A percentile compares a stretch with the other conserved stretches of the same genome.
phyloP scores from a whole-genome alignment of 1,284 basidiomycete genomes.

The Meira nashicola region DNA sequence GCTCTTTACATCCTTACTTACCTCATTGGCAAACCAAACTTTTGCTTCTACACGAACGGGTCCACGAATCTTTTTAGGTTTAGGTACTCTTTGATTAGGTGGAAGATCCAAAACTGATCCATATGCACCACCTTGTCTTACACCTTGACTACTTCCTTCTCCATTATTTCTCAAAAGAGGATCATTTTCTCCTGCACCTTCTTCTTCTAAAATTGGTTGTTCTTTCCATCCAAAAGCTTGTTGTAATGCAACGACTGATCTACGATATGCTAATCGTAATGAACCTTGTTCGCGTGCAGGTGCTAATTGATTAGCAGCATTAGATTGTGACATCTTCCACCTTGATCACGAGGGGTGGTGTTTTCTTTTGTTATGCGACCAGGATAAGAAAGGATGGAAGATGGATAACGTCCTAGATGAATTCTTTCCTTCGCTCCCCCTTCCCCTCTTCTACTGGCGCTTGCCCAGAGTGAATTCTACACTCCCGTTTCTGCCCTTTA shows the following conservation, averaged over 20 bases:
- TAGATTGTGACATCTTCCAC: conserved; percentile 5
- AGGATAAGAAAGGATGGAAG: too few relatives aligned
- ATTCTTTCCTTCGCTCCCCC: too few relatives aligned
- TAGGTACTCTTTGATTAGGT: conserved; percentile 29
- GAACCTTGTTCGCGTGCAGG: conserved; percentile 29
- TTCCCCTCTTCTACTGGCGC: too few relatives aligned
- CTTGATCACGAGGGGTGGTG: too few relatives aligned
- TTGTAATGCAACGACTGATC: conserved; percentile 37
- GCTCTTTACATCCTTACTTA: conserved; percentile 54
- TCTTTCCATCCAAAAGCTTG: conserved; percentile 25
- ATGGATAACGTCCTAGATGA: too few relatives aligned
- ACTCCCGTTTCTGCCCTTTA: too few relatives aligned
- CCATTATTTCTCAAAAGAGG: conserved; percentile 20
- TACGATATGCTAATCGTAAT: conserved; percentile 33
- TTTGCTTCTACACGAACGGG: conserved; percentile 51
- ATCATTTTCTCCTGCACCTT: conserved; percentile 26
- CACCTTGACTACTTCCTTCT: neutral
- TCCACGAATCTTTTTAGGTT: conserved; percentile 57
- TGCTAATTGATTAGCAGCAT: conserved; percentile 1
- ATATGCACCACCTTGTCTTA: conserved; percentile 15
- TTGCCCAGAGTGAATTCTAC: too few relatives aligned
- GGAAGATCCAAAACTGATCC: conserved; percentile 21
- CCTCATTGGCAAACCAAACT: conserved; percentile 53
- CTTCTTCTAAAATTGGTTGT: conserved; percentile 15
- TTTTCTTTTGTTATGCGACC: too few relatives aligned